phyloP scores from a whole-genome alignment of 805 yeast genomes.

The Wickerhamiella domercqiae region DNA sequence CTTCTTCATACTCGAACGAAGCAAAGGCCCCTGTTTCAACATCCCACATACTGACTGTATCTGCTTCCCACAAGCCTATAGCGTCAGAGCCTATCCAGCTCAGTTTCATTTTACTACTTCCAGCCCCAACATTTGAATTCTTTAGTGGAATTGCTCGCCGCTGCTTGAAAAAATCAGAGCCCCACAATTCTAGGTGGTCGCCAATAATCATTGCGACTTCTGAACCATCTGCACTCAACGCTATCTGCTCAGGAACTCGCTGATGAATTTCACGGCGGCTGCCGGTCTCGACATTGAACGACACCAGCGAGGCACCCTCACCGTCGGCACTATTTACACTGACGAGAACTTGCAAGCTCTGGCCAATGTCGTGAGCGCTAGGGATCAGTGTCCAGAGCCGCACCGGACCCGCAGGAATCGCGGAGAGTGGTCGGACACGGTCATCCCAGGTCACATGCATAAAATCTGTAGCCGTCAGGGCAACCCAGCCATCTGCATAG shows the following conservation, averaged over 20 bases:
- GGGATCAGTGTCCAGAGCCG: conserved; percentile 1
- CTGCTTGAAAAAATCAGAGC: neutral
- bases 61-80: conserved; percentile 27
- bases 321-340: neutral
- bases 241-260: neutral
- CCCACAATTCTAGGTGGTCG: neutral
- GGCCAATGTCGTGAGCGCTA: neutral
- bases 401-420: neutral
- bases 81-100: conserved; percentile 85
- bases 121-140: conserved; percentile 28
- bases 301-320: neutral
- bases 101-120: conserved; percentile 25
- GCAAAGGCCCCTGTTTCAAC: conserved; percentile 7
- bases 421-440: neutral
- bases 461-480: neutral
- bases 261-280: neutral
- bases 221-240: neutral
- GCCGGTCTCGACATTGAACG: neutral
- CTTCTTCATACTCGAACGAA: conserved; percentile 22
- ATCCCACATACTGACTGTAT: conserved; percentile 47
- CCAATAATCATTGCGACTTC: neutral
- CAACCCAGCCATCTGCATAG: conserved; percentile 1
- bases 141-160: neutral
- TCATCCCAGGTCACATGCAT: neutral
- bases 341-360: neutral